These are phyloP conservation scores for Trichoderma sp. DNA, from an alignment of 2,329 filamentous ascomycete genomes.

Conservation along the genomic window DNA sequence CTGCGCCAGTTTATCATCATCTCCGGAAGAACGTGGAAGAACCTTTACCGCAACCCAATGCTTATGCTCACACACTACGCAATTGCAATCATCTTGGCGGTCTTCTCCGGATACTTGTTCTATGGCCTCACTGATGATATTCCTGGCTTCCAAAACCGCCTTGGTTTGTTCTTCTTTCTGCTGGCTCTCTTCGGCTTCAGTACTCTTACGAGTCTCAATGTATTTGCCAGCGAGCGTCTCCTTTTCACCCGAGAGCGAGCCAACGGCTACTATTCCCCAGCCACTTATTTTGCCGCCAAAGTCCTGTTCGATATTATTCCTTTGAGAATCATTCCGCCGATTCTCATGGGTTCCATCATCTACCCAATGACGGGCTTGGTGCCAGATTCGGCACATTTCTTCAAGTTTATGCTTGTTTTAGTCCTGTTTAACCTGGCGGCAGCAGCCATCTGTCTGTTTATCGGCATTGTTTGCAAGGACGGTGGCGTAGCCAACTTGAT, in stretches of 20 bases:
- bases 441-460: slow-evolving; percentile 90
- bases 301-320: slow-evolving; percentile 98
- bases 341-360: slow-evolving; percentile 92
- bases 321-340: slow-evolving; percentile 87
- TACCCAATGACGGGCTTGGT: slow-evolving; percentile 98
- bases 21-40: slow-evolving; percentile 90
- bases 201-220: slow-evolving; percentile 88
- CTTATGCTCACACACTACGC: slow-evolving; percentile 98
- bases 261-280: slow-evolving; percentile 92
- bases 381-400: slow-evolving; percentile 78
- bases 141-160: slow-evolving; percentile 93
- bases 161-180: slow-evolving; percentile 97
- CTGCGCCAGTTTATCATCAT: slow-evolving; percentile 84
- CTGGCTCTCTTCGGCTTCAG: slow-evolving; percentile 96
- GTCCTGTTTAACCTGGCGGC: slow-evolving; percentile 96
- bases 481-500: slow-evolving; percentile 89
- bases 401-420: slow-evolving; percentile 87
- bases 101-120: slow-evolving; percentile 93
- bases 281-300: slow-evolving; percentile 93
- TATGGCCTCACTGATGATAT: slow-evolving; percentile 96
- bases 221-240: slow-evolving; percentile 87
- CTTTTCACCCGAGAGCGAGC: slow-evolving; percentile 91
- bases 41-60: slow-evolving; percentile 95
- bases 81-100: slow-evolving; percentile 90
- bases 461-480: slow-evolving; percentile 93